Conservation (phyloP, 1,284 basidiomycete genomes). For the Cutaneotrichosporon cutaneum region DNA sequence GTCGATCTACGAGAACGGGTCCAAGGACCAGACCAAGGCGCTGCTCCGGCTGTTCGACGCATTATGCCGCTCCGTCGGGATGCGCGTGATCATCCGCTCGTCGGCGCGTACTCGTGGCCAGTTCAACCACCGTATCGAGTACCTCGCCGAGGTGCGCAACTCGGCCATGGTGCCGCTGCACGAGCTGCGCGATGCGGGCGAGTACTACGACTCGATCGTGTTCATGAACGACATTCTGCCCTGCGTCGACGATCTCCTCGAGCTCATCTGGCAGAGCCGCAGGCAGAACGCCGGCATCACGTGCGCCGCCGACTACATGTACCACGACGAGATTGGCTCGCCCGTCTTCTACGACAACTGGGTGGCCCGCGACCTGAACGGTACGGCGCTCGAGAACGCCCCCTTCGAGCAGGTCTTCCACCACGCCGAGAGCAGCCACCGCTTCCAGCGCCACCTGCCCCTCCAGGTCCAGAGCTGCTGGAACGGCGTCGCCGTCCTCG, state of each 20-base stretch:
- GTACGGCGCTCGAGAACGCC: constrained; percentile 91
- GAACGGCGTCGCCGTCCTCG: constrained; percentile 91
- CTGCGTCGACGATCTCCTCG: constrained; percentile 90
- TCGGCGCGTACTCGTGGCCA: constrained; percentile 84
- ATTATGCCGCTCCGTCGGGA: constrained; percentile 77
- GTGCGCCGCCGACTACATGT: constrained; percentile 96
- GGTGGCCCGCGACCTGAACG: constrained; percentile 96
- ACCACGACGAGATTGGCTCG: constrained; percentile 84
- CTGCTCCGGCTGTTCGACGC: constrained; percentile 88
- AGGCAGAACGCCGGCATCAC: constrained; percentile 92
- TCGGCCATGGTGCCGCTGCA: constrained; percentile 88
- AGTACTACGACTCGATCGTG: constrained; percentile 88
- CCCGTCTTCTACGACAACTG: constrained; percentile 98
- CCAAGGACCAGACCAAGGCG: constrained; percentile 92
- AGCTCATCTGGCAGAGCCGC: constrained; percentile 90
- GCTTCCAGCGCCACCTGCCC: constrained; percentile 86
- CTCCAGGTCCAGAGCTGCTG: constrained; percentile 94
- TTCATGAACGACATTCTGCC: constrained; percentile 99
- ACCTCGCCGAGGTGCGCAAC: constrained; percentile 93
- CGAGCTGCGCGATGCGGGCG: constrained; percentile 82
- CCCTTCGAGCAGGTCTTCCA: constrained; percentile 92
- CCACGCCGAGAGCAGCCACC: constrained; percentile 67
- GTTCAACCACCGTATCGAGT: constrained; percentile 98
- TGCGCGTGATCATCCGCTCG: constrained; percentile 86
- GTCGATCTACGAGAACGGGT: constrained; percentile 97